Evolutionary conservation across 371 early-diverging fungal species (phyloP).

Genomic region (Syncephalastrum monosporum): DNA sequence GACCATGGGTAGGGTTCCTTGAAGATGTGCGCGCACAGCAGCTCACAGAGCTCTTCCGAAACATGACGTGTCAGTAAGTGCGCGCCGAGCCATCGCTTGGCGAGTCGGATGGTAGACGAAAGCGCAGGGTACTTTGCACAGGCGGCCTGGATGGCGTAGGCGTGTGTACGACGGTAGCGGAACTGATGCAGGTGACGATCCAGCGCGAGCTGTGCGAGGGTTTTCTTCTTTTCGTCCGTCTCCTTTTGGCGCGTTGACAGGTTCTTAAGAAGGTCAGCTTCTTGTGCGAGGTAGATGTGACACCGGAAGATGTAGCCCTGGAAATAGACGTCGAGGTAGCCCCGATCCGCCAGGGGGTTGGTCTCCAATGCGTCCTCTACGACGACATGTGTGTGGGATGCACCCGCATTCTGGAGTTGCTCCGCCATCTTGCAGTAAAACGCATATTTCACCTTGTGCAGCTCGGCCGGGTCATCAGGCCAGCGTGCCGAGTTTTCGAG

Average conservation of each 20-base stretch:
- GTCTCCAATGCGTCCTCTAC: constrained; percentile 46
- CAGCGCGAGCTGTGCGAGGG: constrained; percentile 39
- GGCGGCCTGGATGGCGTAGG: constrained; percentile 67
- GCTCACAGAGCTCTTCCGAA: constrained; percentile 62
- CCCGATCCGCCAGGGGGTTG: constrained; percentile 48
- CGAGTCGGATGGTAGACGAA: constrained; percentile 72
- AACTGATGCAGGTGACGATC: constrained; percentile 50
- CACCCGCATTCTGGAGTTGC: constrained; percentile 47
- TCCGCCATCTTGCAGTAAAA: constrained; percentile 73
- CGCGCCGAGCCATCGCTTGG: constrained; percentile 85
- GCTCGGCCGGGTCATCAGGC: constrained; percentile 86
- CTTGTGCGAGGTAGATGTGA: constrained; percentile 71
- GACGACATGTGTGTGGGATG: constrained; percentile 41
- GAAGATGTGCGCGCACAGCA: constrained; percentile 63
- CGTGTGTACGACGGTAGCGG: constrained; percentile 60
- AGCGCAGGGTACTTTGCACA: constrained; percentile 67
- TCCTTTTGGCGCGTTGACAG: constrained; percentile 50
- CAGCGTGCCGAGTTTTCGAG: constrained; percentile 84
- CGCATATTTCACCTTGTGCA: constrained; percentile 90
- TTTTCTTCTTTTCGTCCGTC: constrained; percentile 33
- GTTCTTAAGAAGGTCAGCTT: constrained; percentile 59
- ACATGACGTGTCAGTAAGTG: constrained; percentile 67
- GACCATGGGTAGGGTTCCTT: constrained; percentile 64
- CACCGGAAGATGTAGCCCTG: constrained; percentile 76
- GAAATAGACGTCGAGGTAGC: constrained; percentile 69